These are phyloP conservation scores for Lactifluus pinguis DNA, from an alignment of 768 basidiomycete species.

Conservation along the genomic window DNA sequence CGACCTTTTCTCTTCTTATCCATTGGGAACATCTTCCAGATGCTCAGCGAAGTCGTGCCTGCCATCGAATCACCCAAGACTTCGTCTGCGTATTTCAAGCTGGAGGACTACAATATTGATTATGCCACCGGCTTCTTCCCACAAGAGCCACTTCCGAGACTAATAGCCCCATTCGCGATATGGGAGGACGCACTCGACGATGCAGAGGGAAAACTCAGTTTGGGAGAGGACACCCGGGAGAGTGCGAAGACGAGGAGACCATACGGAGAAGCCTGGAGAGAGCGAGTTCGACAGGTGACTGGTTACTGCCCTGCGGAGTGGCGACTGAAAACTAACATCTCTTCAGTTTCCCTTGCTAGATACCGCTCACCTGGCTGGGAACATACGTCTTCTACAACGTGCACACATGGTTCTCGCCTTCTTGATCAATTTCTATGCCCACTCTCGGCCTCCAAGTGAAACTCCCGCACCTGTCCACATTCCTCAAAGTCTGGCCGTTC, in stretches of 20 bases:
- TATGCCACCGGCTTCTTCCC: conserved; percentile 82
- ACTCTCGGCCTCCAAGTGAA: conserved; percentile 51
- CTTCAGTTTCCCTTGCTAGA: conserved; percentile 64
- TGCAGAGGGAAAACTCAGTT: conserved; percentile 44
- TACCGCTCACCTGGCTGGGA: conserved; percentile 39
- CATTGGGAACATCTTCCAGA: conserved; percentile 15
- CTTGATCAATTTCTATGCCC: conserved; percentile 84
- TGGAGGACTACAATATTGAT: conserved; percentile 42
- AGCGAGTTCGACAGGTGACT: conserved; percentile 47
- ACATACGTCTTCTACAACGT: conserved; percentile 61
- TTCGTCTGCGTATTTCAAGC: conserved; percentile 1
- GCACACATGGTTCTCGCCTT: conserved; percentile 87
- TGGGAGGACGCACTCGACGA: conserved; percentile 66
- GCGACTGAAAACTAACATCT: not conserved
- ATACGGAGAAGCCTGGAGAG: conserved; percentile 62
- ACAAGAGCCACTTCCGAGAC: conserved; percentile 43
- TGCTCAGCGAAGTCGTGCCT: conserved; percentile 7
- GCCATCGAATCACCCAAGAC: not conserved
- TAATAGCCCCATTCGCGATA: conserved; percentile 43
- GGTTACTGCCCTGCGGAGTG: not conserved
- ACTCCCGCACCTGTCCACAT: conserved; percentile 40
- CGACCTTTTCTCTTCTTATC: conserved; percentile 5
- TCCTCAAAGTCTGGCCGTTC: conserved; percentile 69
- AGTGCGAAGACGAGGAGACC: conserved; percentile 39
- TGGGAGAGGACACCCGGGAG: conserved; percentile 48